Conservation (phyloP, 495 filamentous ascomycete species). For the Letharia columbiana region DNA sequence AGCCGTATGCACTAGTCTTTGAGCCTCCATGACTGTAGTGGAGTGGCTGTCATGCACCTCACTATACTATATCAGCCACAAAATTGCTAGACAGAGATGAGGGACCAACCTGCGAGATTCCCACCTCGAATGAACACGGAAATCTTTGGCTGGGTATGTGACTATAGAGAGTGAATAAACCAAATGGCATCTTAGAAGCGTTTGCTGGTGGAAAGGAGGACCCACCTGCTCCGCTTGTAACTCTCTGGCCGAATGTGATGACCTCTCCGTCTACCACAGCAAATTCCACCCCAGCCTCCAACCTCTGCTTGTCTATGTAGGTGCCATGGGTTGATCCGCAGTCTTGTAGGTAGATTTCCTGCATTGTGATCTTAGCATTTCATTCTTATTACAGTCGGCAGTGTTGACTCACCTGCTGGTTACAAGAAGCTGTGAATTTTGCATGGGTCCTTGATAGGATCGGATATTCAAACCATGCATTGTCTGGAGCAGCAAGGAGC, state of each 20-base stretch:
- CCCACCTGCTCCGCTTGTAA: slow-evolving; percentile 44
- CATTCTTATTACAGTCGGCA: background rate
- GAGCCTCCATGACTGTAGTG: background rate
- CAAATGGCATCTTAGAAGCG: background rate
- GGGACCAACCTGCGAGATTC: slow-evolving; percentile 14
- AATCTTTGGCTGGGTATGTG: slow-evolving; percentile 23
- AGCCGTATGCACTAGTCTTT: background rate
- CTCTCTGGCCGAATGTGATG: slow-evolving; percentile 47
- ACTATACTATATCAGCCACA: background rate
- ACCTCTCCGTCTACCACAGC: slow-evolving; percentile 38
- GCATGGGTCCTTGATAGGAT: slow-evolving; percentile 80
- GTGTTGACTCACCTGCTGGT: slow-evolving; percentile 35
- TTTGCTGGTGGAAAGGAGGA: slow-evolving; percentile 4
- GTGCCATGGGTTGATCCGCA: slow-evolving; percentile 52
- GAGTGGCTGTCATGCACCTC: background rate
- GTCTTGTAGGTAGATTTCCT: slow-evolving; percentile 41
- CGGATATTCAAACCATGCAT: slow-evolving; percentile 69
- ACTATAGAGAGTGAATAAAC: slow-evolving; percentile 13
- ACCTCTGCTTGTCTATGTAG: slow-evolving; percentile 38
- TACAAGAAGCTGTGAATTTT: slow-evolving; percentile 39
- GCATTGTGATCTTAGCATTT: slow-evolving; percentile 22
- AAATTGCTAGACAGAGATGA: background rate
- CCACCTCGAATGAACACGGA: slow-evolving; percentile 18
- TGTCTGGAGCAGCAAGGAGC: slow-evolving; percentile 42
- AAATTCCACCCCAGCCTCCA: slow-evolving; percentile 32